Base-by-base conservation (phyloP, 306 rosid species). In the Quercus wislizeni region DNA sequence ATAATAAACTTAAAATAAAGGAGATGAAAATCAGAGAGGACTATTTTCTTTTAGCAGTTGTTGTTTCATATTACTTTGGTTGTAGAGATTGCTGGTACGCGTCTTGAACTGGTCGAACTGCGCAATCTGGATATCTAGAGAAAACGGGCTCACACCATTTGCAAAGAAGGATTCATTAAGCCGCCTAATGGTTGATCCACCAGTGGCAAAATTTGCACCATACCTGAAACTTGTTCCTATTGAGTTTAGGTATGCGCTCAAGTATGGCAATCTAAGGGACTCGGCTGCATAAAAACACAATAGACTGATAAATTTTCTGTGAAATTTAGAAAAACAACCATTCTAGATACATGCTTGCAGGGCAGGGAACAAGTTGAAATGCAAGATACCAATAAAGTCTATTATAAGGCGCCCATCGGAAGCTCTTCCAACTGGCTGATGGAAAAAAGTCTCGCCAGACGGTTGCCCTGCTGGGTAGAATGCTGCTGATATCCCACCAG, bases 201-300 rank as follows among this genome's bases (percentile, higher is more conserved):
- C 94, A 7, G 91, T 88, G 0, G 94, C 98, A n/a, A 94, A 94
- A 78, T 94, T 94, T 1, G 97, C 98, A 20, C 97, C 97, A 0
- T 89, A 86, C n/a, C 86, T 69, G 41, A 89, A 94, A 57, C 80
- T 94, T 55, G 97, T 70, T 64, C 92, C 96, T 2, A 94, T 68
- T 41, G 98, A 94, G 75, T 94, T 84, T 33, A 92, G 68, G 73
- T 90, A 92, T 18, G 98, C 82, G 28, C 88, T 86, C 83, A 94
- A 54, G 57, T 61, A 79, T 5, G 94, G 90, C 61, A 94, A 74
- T 18, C 81, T 85, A 3, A 94, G 88, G 5, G 87, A 80, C 57
- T 91, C 61, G 0, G 97, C 98, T 94, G 83, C 85, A 84, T 46
- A 63, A 33, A 35, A 33, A 33, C 3, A 9, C 15, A 8, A 18